Evolutionary conservation across 306 rosid genomes (phyloP).

Genomic region (Urtica urens): DNA sequence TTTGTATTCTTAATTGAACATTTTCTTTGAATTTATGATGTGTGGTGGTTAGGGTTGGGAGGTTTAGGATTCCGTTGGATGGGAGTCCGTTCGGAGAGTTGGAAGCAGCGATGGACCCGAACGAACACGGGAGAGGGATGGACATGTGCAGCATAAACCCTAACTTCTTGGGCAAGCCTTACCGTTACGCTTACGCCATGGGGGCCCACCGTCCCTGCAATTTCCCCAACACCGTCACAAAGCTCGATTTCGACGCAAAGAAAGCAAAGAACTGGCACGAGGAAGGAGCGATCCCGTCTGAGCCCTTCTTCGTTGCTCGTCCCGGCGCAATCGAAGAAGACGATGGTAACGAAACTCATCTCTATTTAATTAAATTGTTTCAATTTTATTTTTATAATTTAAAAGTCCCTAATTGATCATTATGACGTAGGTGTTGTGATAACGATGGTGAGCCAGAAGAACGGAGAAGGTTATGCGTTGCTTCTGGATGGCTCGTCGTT

Average conservation of each 20-base stretch:
- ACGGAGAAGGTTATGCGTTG: conserved; percentile 71
- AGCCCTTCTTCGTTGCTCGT: conserved; percentile 76
- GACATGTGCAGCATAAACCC: conserved; percentile 97
- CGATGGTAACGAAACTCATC: no score
- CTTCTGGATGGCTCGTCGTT: conserved; percentile 69
- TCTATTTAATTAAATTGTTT: no score
- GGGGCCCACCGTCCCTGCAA: conserved; percentile 93
- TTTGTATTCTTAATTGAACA: background rate
- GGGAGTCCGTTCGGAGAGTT: conserved; percentile 61
- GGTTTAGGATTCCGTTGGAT: conserved; percentile 70
- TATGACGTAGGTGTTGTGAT: conserved; percentile 69
- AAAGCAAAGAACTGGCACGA: conserved; percentile 74
- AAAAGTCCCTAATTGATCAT: no score
- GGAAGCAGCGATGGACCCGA: conserved; percentile 73
- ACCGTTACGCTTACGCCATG: conserved; percentile 84
- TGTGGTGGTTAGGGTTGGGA: conserved; percentile 60
- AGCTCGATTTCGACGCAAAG: conserved; percentile 60
- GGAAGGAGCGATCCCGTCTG: conserved; percentile 74
- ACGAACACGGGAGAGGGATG: conserved; percentile 85
- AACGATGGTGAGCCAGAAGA: conserved; percentile 65
- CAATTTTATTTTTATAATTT: no score
- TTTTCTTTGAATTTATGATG: no score
- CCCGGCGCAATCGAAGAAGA: conserved; percentile 91
- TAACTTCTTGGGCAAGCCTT: conserved; percentile 45
- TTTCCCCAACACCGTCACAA: conserved; percentile 88